These are phyloP conservation scores for Neofusicoccum parvum DNA, from an alignment of 2,329 filamentous ascomycete genomes.

Conservation along the genomic window DNA sequence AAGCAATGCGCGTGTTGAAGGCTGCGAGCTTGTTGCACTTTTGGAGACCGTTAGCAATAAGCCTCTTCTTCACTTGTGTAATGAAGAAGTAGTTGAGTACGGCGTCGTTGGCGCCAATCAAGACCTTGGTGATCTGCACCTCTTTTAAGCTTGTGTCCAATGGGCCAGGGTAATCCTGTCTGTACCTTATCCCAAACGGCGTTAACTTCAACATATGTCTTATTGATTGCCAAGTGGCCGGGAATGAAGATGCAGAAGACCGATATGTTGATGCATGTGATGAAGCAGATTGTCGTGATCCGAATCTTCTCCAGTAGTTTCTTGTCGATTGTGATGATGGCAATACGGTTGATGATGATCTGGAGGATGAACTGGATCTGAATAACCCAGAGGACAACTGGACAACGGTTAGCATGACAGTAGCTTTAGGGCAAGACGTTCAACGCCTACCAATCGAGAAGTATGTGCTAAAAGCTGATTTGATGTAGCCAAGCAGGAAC, in stretches of 20 bases:
- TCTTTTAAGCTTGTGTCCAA: neutral
- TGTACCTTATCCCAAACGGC: conserved; percentile 5
- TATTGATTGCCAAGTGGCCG: conserved; percentile 30
- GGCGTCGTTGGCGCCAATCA: conserved; percentile 30
- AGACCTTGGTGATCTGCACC: conserved; percentile 27
- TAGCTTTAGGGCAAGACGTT: neutral
- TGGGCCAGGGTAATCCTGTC: too few relatives aligned
- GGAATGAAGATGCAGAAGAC: conserved; percentile 35
- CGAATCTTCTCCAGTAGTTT: conserved; percentile 23
- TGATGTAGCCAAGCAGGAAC: conserved; percentile 43
- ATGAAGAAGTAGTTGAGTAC: conserved; percentile 34
- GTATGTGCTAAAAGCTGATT: conserved; percentile 25
- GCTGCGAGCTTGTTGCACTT: conserved; percentile 31
- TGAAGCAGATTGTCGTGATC: conserved; percentile 23
- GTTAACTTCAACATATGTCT: conserved; percentile 28
- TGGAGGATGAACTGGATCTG: conserved; percentile 38
- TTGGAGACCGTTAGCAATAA: conserved; percentile 30
- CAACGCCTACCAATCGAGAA: neutral
- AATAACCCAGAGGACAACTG: conserved; percentile 45
- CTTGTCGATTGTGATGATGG: conserved; percentile 28
- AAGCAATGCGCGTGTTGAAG: conserved; percentile 32
- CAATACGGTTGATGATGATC: conserved; percentile 34
- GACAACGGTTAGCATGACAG: neutral
- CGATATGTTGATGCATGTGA: conserved; percentile 34
- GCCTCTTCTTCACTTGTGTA: conserved; percentile 29